Evolutionary conservation across 768 basidiomycete genomes (phyloP), one percentile per base, ranked within the genome.

Genomic region (Leucosporidium creatinivorum): DNA sequence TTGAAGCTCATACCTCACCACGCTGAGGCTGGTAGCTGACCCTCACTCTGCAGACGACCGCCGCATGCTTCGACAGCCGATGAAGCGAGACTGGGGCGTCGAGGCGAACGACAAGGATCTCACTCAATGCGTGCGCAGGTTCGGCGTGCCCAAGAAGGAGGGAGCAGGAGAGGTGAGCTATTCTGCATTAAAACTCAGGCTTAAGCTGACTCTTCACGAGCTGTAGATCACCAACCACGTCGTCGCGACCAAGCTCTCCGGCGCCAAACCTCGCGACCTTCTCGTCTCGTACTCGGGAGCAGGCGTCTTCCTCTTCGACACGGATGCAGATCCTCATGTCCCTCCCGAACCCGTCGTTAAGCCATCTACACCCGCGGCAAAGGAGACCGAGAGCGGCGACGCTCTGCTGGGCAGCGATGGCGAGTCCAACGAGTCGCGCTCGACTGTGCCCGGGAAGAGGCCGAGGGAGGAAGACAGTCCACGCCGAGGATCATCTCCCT

Each of bases 111-210:
- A 58, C 1, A 21, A 23, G 2, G 33, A 61, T n/a, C 44, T 69
- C 26, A 75, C 74, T 17, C 66, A 72, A 47, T 76, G 75, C 52
- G 75, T 76, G n/a, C 54, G 75, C 6, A 59, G 75, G 28, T 76
- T 75, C 60, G 73, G 74, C 9, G 65, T 73, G 4, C 63, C 72
- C 18, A 17, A 28, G 2, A 13, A 59, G 23, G 30, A 25, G 13
- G 28, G 51, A 23, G 39, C 55, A 25, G 54, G 47, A 9, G 58
- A 63, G 30, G 44, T 17, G 47, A 25, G 58, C 25, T 12, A 17
- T 51, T 25, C 31, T 31, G 33, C 33, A 10, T 33, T 4, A 5
- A 4, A 33, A n/a, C n/a, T 33, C 33, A 33, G 10, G 5, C 33
- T 10, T 33, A 10, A 28, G 63, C 17, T 65, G 4, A 55, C 13